A percentile compares a stretch with the other conserved stretches of the same genome.
These are phyloP conservation scores for Pythium sukuiense DNA, from an alignment of 352 stramenopile genomes.

Conservation along the genomic window DNA sequence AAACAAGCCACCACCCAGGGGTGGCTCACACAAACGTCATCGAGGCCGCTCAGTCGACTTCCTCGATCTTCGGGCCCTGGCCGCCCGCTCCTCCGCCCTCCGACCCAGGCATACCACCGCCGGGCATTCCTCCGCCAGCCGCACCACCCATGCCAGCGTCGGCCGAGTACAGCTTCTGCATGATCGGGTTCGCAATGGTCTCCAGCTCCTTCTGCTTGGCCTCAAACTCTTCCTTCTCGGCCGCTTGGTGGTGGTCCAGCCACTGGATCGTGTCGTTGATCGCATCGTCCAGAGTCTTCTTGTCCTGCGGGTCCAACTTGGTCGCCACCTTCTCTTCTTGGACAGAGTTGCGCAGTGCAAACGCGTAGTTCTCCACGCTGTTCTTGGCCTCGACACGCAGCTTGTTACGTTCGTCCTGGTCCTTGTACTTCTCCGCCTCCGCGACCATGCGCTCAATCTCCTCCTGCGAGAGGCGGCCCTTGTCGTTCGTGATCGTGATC, in stretches of 20 bases:
- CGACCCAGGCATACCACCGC: conserved; percentile 29
- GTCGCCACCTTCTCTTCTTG: conserved; percentile 93
- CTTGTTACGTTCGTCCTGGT: conserved; percentile 96
- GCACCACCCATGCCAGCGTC: conserved; percentile 15
- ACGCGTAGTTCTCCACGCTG: conserved; percentile 95
- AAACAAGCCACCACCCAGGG: too few relatives aligned
- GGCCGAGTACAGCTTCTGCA: conserved; percentile 81
- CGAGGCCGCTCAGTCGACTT: conserved; percentile 49
- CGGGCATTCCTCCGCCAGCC: conserved; percentile 39
- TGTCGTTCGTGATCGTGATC: conserved; percentile 99
- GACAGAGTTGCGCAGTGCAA: conserved; percentile 90
- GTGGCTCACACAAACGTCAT: too few relatives aligned
- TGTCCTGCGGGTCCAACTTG: conserved; percentile 87
- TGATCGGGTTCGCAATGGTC: conserved; percentile 83
- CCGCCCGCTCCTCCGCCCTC: conserved; percentile 16
- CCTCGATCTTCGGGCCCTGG: conserved; percentile 67
- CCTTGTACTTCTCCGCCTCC: conserved; percentile 97
- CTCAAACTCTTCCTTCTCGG: conserved; percentile 84
- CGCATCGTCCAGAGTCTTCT: conserved; percentile 85
- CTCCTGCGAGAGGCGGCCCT: conserved; percentile 95
- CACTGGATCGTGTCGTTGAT: conserved; percentile 97
- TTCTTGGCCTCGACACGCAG: conserved; percentile 96
- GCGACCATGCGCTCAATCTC: conserved; percentile 99
- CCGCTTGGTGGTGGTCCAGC: conserved; percentile 93
- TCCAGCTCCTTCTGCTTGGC: conserved; percentile 92